These are phyloP conservation scores for Botrytis sinoallii DNA, from an alignment of 2,329 filamentous ascomycete genomes.

Conservation along the genomic window DNA sequence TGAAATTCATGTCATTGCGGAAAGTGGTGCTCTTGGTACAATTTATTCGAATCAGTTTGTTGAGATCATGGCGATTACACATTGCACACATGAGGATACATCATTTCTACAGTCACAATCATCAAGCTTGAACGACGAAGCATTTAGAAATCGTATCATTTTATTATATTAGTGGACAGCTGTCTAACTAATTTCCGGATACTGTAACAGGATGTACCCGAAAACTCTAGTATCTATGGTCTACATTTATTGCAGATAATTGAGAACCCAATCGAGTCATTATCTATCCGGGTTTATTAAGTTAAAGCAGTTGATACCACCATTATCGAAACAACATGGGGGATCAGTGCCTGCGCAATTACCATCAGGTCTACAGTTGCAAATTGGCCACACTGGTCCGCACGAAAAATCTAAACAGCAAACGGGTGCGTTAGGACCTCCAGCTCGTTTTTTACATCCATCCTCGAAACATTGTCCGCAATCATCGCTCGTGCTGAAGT, in stretches of 20 bases:
- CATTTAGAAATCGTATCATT: background rate
- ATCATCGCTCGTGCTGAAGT: background rate
- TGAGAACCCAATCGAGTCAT: background rate
- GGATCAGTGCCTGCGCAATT: background rate
- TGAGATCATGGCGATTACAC: background rate
- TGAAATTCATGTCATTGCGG: background rate
- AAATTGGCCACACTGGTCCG: background rate
- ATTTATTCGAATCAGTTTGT: background rate
- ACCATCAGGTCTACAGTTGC: background rate
- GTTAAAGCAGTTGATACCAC: background rate
- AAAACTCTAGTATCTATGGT: background rate
- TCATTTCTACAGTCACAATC: background rate
- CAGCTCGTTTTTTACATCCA: background rate
- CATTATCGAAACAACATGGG: background rate
- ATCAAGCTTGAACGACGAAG: too few relatives aligned
- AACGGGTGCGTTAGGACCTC: accelerated
- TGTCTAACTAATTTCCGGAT: background rate
- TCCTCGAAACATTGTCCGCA: background rate
- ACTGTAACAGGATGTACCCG: background rate
- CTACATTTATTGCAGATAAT: background rate
- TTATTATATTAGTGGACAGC: background rate
- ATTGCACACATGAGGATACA: too few relatives aligned
- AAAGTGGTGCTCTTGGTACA: background rate
- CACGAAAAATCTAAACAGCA: background rate
- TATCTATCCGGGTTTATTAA: too few relatives aligned